Evolutionary conservation across 1,139 yeast genomes (phyloP).

Genomic region (Pichia sp.): DNA sequence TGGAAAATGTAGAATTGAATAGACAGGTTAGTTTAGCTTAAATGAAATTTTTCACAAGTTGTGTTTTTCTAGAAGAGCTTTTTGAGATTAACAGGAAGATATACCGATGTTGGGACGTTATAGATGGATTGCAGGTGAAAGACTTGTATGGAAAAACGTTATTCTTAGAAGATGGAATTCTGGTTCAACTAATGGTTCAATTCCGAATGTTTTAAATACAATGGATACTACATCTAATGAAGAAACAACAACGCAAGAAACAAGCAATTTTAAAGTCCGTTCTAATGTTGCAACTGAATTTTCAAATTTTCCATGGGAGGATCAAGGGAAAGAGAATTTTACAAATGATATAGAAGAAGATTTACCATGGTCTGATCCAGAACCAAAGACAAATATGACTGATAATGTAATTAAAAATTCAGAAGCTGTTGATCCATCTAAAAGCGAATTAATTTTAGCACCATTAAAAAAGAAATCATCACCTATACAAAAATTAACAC

Average conservation of each 20-base stretch:
- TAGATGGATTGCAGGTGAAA: neutral
- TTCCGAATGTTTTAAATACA: no score
- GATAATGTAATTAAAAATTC: neutral
- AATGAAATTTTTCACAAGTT: no score
- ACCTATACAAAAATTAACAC: constrained; percentile 9
- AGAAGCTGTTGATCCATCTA: constrained; percentile 13
- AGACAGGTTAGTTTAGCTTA: no score
- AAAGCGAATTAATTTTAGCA: constrained; percentile 19
- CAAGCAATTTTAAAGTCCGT: neutral
- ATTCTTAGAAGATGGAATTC: constrained; percentile 3
- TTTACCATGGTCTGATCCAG: constrained; percentile 8
- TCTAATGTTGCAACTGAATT: neutral
- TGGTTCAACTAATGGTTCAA: no score
- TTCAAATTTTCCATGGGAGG: constrained; percentile 3
- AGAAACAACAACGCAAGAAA: no score
- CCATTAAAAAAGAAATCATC: constrained; percentile 19
- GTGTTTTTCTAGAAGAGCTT: no score
- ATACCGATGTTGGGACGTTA: constrained; percentile 2
- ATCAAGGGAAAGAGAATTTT: neutral
- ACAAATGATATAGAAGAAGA: neutral
- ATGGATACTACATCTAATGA: no score
- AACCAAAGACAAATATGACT: neutral
- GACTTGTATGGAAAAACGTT: neutral
- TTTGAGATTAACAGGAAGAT: no score
- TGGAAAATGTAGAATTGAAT: no score